Evolutionary conservation across 257 asterid genomes (phyloP).

Genomic region (Sherardia arvensis): DNA sequence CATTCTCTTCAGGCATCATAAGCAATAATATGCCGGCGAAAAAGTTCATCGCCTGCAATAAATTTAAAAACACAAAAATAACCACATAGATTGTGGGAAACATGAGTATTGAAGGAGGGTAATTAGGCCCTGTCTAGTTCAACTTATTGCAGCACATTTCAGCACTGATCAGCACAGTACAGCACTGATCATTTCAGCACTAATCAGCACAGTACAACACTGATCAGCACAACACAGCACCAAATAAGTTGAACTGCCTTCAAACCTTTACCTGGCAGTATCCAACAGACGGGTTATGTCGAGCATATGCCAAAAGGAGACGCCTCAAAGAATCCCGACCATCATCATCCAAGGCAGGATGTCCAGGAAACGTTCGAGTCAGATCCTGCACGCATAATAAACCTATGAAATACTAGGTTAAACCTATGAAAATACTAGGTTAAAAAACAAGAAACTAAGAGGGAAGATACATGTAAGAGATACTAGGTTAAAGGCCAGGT

Average conservation of each 20-base stretch:
- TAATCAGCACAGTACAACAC: too few species aligned
- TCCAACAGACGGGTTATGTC: constrained; percentile 89
- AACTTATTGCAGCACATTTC: too few species aligned
- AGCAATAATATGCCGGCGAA: constrained; percentile 88
- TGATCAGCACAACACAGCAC: too few species aligned
- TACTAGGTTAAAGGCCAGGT: constrained; percentile 61
- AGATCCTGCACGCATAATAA: constrained; percentile 53
- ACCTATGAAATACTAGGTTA: constrained; percentile 11
- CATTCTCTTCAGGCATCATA: constrained; percentile 98
- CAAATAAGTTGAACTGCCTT: too few species aligned
- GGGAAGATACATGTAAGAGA: background rate
- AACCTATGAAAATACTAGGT: too few species aligned
- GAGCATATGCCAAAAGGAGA: constrained; percentile 78
- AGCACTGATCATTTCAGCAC: too few species aligned
- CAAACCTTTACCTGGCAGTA: constrained; percentile 71
- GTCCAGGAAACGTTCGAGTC: constrained; percentile 92
- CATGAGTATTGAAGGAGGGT: background rate
- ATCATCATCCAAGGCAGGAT: constrained; percentile 79
- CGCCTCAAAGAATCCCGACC: constrained; percentile 84
- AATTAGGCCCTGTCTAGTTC: too few species aligned
- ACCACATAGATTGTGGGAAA: background rate
- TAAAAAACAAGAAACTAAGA: constrained; percentile 4
- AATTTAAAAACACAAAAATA: background rate
- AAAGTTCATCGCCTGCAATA: constrained; percentile 87
- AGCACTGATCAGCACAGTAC: too few species aligned